Conservation (phyloP, 2,329 filamentous ascomycete genomes). For the Aspergillus pseudoglaucus region DNA sequence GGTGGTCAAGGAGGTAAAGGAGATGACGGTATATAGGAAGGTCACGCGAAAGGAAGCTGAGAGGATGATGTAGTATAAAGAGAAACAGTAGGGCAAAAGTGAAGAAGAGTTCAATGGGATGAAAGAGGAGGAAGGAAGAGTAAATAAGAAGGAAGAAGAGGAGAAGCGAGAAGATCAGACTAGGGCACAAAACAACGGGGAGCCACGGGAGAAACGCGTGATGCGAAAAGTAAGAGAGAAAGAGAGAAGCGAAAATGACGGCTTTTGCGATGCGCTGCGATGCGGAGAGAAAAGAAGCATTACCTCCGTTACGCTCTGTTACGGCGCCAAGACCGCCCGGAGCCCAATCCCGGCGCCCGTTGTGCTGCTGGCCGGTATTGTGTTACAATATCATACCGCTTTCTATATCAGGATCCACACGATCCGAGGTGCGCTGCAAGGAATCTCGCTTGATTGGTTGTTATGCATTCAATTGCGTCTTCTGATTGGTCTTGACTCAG, state of each 20-base stretch:
- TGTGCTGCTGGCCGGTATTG: not conserved
- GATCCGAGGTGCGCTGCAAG: constrained; percentile 15
- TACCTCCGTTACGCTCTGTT: not conserved
- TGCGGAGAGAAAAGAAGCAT: constrained; percentile 1
- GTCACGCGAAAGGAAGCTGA: constrained; percentile 4
- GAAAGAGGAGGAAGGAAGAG: constrained; percentile 10
- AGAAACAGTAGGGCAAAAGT: constrained; percentile 3
- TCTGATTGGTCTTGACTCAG: constrained; percentile 8
- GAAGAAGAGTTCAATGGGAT: constrained; percentile 8
- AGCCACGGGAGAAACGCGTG: constrained; percentile 4
- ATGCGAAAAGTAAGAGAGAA: constrained; percentile 3
- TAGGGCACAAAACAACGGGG: constrained; percentile 7
- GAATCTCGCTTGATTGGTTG: constrained; percentile 13
- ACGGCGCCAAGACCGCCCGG: not conserved
- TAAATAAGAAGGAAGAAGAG: constrained; percentile 11
- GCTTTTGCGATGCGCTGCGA: constrained; percentile 6
- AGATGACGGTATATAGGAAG: constrained; percentile 7
- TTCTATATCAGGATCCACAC: constrained; percentile 4
- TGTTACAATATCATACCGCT: constrained; percentile 13
- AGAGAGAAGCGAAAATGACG: constrained; percentile 6
- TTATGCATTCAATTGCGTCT: no score
- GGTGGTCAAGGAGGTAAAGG: constrained; percentile 6
- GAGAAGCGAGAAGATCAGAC: constrained; percentile 8
- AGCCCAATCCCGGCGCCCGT: not conserved
- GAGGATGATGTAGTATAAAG: not conserved